Conservation (phyloP, 305 asterid species). For the Ajuga reptans region DNA sequence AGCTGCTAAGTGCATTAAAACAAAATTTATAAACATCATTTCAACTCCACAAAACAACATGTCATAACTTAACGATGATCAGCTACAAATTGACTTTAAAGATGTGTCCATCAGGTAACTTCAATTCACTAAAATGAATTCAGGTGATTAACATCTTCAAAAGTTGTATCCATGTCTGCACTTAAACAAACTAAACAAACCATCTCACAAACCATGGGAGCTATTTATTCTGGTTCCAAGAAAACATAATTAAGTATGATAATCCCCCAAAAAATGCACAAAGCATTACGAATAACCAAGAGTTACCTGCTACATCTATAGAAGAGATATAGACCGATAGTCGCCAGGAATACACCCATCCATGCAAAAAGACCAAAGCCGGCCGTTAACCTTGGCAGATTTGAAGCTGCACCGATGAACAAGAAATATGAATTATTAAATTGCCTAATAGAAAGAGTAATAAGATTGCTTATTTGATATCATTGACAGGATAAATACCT, state of each 20-base stretch:
- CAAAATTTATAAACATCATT: not conserved
- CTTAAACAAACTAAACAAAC: not conserved
- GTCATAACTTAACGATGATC: not conserved
- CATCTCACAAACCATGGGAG: not conserved
- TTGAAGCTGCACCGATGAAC: constrained; percentile 50
- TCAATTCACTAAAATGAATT: constrained; percentile 2
- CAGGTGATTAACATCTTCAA: constrained; percentile 10
- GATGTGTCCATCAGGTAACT: constrained; percentile 3
- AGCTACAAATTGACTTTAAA: not conserved
- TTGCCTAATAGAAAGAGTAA: constrained; percentile 4
- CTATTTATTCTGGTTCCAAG: not conserved
- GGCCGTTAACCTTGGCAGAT: constrained; percentile 75
- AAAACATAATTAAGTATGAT: not conserved
- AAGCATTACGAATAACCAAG: constrained; percentile 6
- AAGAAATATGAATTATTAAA: constrained; percentile 15
- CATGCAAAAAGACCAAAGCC: constrained; percentile 78
- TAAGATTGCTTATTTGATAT: constrained; percentile 12
- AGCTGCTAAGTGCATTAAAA: constrained; percentile 12
- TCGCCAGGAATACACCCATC: constrained; percentile 79
- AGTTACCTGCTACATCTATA: constrained; percentile 92
- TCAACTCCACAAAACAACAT: not conserved
- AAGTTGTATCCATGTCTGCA: not conserved
- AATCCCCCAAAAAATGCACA: not conserved
- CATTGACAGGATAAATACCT: constrained; percentile 42
- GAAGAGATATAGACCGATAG: constrained; percentile 59